These are phyloP conservation scores for Paecilomyces sp. DNA, from an alignment of 2,329 filamentous ascomycete genomes.

Conservation along the genomic window DNA sequence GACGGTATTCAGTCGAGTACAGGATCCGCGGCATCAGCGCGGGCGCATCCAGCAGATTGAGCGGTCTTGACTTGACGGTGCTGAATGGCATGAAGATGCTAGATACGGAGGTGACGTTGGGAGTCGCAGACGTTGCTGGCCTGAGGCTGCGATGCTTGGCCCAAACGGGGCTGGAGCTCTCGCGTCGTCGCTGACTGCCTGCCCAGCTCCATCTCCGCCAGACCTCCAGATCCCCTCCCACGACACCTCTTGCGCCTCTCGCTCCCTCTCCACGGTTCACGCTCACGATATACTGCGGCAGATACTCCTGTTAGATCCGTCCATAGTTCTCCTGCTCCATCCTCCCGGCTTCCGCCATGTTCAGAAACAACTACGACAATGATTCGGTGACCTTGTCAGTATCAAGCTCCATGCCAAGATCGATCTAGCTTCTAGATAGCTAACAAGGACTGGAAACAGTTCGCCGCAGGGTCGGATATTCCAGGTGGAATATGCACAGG, in stretches of 20 bases:
- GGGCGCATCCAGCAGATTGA: neutral
- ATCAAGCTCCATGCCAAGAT: conserved; percentile 6
- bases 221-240: conserved; percentile 1
- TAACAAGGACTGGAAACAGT: conserved; percentile 43
- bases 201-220: neutral
- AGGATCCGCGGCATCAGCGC: neutral
- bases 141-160: conserved; percentile 6
- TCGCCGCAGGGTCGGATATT: conserved; percentile 99
- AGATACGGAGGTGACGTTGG: neutral
- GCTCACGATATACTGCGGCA: neutral
- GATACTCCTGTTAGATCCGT: neutral
- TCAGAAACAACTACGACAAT: conserved; percentile 99
- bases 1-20: neutral
- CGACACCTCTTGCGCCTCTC: neutral
- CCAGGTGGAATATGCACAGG: conserved; percentile 97
- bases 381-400: conserved; percentile 97
- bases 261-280: neutral
- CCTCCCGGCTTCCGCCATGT: conserved; percentile 59
- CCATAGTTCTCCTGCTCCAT: conserved; percentile 3
- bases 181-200: conserved; percentile 8
- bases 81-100: neutral
- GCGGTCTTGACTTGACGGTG: neutral
- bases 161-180: conserved; percentile 11
- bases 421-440: conserved; percentile 10
- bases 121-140: neutral